Base-by-base conservation (phyloP, 768 basidiomycete genomes). In the Hypsizygus marmoreus region DNA sequence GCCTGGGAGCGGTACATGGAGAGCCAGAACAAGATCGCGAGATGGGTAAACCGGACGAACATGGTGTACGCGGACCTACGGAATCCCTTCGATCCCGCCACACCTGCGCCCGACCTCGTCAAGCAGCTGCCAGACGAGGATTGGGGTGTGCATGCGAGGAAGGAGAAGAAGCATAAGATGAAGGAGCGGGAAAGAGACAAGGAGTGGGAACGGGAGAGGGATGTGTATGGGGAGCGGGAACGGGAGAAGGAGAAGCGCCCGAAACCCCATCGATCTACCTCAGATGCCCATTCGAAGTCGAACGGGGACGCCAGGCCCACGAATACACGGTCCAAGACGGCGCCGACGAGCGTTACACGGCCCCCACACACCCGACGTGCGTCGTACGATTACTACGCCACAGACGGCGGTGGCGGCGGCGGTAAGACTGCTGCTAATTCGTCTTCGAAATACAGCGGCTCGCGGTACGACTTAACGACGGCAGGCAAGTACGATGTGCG, bases 1-100 rank as follows among this genome's bases (percentile, higher is more conserved):
- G 58, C 58, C 13, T 57, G 47, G 22, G 53, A 56, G 30, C 53
- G 40, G 0, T 49, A 41, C 47, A 26, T 59, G 4, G 50, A 35
- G 25, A 45, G 40, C 14, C 52, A 56, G 38, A 35, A 50, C 35
- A 53, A 50, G 33, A 53, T 56, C 24, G 49, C 51, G 0, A 40
- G 43, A 9, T 56, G 55, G 55, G 55, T 53, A 11, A 23, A 46
- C 33, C 40, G 35, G 22, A 54, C 52, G 4, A 54, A 50, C 31
- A 34, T 29, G 5, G 16, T 46, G 16, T 45, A 51, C 43, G 31
- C 40, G 6, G 7, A 43, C 28, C 52, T 45, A 13, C 39, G 41
- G 12, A 47, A 54, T 24, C 52, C 52, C 2, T 50, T 47, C 19
- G 44, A 48, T 16, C 48, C 52, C 6, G 48, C 52, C 4, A 54